Percentiles rank a stretch among this genome's conserved stretches.
phyloP scores from a whole-genome alignment of 2,329 filamentous ascomycete species.

The Ophiostoma montium region DNA sequence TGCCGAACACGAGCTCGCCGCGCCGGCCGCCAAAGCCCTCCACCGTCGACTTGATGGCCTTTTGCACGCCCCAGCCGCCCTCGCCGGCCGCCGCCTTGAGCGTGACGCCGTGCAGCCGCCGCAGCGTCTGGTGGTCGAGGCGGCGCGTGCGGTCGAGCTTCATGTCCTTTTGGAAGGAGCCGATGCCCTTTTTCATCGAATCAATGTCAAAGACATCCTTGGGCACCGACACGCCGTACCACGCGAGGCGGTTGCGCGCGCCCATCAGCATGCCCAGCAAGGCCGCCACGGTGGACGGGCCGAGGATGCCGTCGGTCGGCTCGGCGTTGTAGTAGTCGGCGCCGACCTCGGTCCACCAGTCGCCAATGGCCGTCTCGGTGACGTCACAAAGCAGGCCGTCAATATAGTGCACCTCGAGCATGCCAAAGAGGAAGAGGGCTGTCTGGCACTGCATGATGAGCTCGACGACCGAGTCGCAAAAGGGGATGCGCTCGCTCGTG shows the following conservation, averaged over 20 bases:
- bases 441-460: conserved; percentile 85
- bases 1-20: conserved; percentile 89
- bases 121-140: conserved; percentile 70
- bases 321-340: conserved; percentile 86
- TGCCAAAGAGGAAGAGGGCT: conserved; percentile 75
- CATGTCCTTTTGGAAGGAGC: conserved; percentile 78
- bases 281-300: conserved; percentile 80
- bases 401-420: conserved; percentile 74
- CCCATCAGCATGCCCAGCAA: conserved; percentile 80
- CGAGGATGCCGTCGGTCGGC: conserved; percentile 81
- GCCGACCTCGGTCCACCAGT: conserved; percentile 95
- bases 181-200: conserved; percentile 68
- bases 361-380: conserved; percentile 75
- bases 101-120: conserved; percentile 67
- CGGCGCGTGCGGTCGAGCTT: conserved; percentile 66
- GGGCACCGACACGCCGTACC: conserved; percentile 65
- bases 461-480: conserved; percentile 69
- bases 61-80: conserved; percentile 79
- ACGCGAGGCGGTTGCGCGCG: conserved; percentile 76
- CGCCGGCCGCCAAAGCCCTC: conserved; percentile 88
- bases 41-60: conserved; percentile 89
- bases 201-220: conserved; percentile 89
- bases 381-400: conserved; percentile 88
- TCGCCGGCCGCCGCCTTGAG: conserved; percentile 82
- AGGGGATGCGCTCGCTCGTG: conserved; percentile 66